These are phyloP conservation scores for Avena insularis DNA, from an alignment of 176 grass and related monocot genomes.

Conservation along the genomic window DNA sequence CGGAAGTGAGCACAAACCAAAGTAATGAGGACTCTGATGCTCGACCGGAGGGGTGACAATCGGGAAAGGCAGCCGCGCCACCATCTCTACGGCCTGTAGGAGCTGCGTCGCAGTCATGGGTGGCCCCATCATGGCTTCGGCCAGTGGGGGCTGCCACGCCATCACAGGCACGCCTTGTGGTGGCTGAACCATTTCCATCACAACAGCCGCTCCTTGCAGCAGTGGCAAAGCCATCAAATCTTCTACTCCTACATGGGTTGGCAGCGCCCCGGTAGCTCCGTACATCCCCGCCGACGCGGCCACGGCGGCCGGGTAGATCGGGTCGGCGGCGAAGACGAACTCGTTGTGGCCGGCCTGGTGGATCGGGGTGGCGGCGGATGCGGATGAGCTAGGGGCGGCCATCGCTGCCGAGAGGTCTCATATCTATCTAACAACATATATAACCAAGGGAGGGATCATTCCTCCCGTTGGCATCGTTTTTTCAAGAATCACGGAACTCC, in stretches of 20 bases:
- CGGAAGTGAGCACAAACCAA: constrained; percentile 43
- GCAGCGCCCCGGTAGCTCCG: not conserved
- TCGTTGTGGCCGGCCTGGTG: not conserved
- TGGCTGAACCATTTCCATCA: no score
- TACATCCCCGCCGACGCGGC: no score
- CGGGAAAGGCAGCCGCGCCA: constrained; percentile 19
- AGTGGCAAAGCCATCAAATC: no score
- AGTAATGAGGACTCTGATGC: constrained; percentile 43
- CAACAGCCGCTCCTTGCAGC: no score
- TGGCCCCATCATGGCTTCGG: not conserved
- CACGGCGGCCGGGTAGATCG: not conserved
- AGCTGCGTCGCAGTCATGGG: not conserved
- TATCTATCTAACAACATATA: no score
- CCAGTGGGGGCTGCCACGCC: not conserved
- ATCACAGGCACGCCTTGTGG: not conserved
- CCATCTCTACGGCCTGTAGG: not conserved
- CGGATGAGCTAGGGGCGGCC: not conserved
- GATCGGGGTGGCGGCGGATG: not conserved
- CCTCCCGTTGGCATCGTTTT: no score
- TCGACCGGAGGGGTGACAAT: constrained; percentile 45
- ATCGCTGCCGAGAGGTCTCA: no score
- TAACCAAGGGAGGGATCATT: no score
- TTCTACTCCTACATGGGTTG: no score
- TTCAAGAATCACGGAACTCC: not conserved
- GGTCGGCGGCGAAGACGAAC: not conserved